Evolutionary conservation across 192 early-diverging fungal genomes (phyloP), one percentile per base, ranked within the genome.

Genomic region (Coemansia sp.): DNA sequence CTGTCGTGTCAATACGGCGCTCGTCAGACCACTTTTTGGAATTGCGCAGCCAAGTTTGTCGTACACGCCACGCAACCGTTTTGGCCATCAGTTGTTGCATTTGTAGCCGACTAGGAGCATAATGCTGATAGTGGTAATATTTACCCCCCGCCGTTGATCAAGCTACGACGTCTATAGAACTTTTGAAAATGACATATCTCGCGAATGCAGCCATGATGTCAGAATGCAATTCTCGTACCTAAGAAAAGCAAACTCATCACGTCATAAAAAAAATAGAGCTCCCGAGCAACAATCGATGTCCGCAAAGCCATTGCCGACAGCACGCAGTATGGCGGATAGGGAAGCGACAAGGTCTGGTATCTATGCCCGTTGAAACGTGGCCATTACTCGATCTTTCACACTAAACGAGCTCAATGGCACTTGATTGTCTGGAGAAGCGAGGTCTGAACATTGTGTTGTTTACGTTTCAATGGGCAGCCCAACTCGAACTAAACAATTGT

Each of bases 401-500:
- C n/a, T 22, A 22, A 8, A 22, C 20, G 8, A 18, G 6, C 57
- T 18, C 24, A 7, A 10, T 18, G 57, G 57, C 31, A 34, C 2
- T 18, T 18, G 31, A 15, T 36, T 33, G 31, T 16, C 57, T 15
- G 29, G 4, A 60, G n/a, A 31, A 5, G 15, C 33, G 7, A 60
- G 33, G 15, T 36, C 33, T 34, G 57, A 60, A 15, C 31, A 60
- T 60, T 60, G 31, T 60, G 57, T 18, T 34, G 57, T 60, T 60
- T 60, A 7, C 57, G 12, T 60, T 60, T 60, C 13, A 16, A 60
- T 60, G 31, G 36, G 54, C 22, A 9, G 57, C 31, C 57, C 29
- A 57, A 33, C 55, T 57, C 55, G 55, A 33, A 33, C 29, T 18
- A 57, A n/a, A 60, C 57, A 34, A 60, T 60, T 36, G 15, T 4